phyloP scores from a whole-genome alignment of 345 rosid species.

The Populus davidiana region DNA sequence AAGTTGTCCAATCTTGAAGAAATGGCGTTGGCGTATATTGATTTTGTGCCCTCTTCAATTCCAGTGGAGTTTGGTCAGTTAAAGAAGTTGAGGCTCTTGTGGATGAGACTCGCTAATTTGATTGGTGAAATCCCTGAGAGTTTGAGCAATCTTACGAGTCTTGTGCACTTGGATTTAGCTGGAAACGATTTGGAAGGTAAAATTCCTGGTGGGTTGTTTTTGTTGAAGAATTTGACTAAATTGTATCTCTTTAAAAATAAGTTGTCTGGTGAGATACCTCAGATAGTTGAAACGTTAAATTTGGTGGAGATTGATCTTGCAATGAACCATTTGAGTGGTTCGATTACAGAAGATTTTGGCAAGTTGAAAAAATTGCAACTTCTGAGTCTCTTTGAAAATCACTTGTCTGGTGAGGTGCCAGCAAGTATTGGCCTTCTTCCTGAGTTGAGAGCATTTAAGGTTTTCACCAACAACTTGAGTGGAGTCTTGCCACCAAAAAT shows the following conservation, averaged over 20 bases:
- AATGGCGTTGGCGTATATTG: conserved; percentile 44
- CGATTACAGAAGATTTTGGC: conserved; percentile 71
- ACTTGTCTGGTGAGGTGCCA: conserved; percentile 62
- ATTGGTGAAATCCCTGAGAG: conserved; percentile 60
- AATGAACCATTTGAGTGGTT: conserved; percentile 62
- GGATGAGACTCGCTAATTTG: conserved; percentile 49
- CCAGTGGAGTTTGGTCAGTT: conserved; percentile 62
- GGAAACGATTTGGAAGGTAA: conserved; percentile 49
- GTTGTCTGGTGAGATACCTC: conserved; percentile 59
- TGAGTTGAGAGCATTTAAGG: conserved; percentile 24
- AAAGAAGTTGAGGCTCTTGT: conserved; percentile 45
- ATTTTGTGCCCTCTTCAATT: conserved; percentile 49
- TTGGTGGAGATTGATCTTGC: conserved; percentile 72
- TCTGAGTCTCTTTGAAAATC: conserved; percentile 66
- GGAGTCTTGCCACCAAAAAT: conserved; percentile 68
- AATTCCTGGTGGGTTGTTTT: conserved; percentile 48
- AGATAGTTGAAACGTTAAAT: conserved; percentile 36
- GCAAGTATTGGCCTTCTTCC: conserved; percentile 52
- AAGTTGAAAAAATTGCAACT: conserved; percentile 55
- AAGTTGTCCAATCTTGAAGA: conserved; percentile 54
- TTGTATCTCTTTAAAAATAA: conserved; percentile 48
- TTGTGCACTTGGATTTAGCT: conserved; percentile 48
- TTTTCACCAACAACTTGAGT: conserved; percentile 57
- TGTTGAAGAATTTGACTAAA: conserved; percentile 40
- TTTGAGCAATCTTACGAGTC: conserved; percentile 43